These are phyloP conservation scores for Auriscalpium microsporum DNA, from an alignment of 768 basidiomycete species.

Conservation along the genomic window DNA sequence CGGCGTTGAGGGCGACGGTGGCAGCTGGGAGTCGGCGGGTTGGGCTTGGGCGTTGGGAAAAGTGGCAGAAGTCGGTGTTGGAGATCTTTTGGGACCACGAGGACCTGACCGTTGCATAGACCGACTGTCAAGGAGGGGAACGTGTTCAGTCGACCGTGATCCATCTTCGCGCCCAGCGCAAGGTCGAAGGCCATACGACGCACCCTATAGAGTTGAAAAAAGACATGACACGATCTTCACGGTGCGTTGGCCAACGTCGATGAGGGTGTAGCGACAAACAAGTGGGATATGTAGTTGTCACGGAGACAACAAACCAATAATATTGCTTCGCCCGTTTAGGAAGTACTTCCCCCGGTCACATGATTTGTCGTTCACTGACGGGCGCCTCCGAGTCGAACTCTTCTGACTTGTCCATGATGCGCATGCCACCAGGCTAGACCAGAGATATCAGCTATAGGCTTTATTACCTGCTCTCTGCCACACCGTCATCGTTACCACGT, in stretches of 20 bases:
- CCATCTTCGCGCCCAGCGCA: neutral
- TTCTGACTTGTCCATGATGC: no score
- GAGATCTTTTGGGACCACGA: constrained; percentile 61
- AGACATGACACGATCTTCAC: constrained; percentile 40
- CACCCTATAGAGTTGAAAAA: constrained; percentile 81
- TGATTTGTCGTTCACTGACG: no score
- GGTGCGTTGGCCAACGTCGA: neutral
- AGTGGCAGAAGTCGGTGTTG: constrained; percentile 65
- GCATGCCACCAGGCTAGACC: no score
- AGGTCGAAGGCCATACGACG: constrained; percentile 17
- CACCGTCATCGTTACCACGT: no score
- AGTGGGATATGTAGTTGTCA: no score
- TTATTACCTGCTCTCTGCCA: no score
- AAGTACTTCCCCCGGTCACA: no score
- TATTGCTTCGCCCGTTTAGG: no score
- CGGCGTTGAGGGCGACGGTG: constrained; percentile 34
- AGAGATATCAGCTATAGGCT: no score
- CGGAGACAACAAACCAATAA: no score
- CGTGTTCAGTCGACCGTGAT: neutral
- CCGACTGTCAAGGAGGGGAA: constrained; percentile 34
- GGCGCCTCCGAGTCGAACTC: no score
- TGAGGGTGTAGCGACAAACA: no score
- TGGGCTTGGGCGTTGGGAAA: constrained; percentile 29
- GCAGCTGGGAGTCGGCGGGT: constrained; percentile 27
- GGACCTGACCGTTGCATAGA: constrained; percentile 63